These are phyloP conservation scores for Tylopilus sp. DNA, from an alignment of 768 basidiomycete genomes.

Conservation along the genomic window DNA sequence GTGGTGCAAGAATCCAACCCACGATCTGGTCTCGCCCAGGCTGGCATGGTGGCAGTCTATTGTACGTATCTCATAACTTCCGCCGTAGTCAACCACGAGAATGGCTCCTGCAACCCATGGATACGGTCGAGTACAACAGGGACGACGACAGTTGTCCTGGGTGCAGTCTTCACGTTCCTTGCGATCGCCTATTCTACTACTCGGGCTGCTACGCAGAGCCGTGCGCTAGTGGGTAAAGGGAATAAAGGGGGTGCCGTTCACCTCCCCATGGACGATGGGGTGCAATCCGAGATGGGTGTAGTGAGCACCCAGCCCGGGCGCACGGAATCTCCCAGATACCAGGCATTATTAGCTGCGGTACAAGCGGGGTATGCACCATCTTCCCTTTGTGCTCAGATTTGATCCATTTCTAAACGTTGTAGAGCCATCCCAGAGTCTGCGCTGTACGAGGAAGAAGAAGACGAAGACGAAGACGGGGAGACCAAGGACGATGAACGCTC, in stretches of 20 bases:
- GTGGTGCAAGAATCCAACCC: conserved; percentile 89
- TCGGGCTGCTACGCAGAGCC: conserved; percentile 92
- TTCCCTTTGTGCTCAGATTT: neutral
- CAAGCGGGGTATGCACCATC: conserved; percentile 74
- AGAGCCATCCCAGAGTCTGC: conserved; percentile 94
- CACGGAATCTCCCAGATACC: conserved; percentile 86
- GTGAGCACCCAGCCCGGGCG: conserved; percentile 82
- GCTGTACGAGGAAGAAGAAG: conserved; percentile 77
- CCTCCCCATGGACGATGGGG: conserved; percentile 50
- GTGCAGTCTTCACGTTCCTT: conserved; percentile 94
- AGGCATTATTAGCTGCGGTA: conserved; percentile 91
- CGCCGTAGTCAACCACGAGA: conserved; percentile 89
- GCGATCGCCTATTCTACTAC: conserved; percentile 98
- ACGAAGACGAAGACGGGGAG: conserved; percentile 69
- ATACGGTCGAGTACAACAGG: conserved; percentile 66
- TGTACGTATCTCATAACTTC: conserved; percentile 95
- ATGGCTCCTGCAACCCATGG: conserved; percentile 87
- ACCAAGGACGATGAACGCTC: conserved; percentile 88
- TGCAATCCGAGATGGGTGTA: conserved; percentile 66
- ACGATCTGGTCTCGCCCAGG: conserved; percentile 91
- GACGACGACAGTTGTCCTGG: conserved; percentile 83
- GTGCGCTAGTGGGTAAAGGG: conserved; percentile 77
- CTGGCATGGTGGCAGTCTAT: conserved; percentile 96
- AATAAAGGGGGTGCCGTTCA: conserved; percentile 64
- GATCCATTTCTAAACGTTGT: neutral